Conservation (phyloP, 202 grass and related monocot species). For the Bolboschoenoplectus hybrid region DNA sequence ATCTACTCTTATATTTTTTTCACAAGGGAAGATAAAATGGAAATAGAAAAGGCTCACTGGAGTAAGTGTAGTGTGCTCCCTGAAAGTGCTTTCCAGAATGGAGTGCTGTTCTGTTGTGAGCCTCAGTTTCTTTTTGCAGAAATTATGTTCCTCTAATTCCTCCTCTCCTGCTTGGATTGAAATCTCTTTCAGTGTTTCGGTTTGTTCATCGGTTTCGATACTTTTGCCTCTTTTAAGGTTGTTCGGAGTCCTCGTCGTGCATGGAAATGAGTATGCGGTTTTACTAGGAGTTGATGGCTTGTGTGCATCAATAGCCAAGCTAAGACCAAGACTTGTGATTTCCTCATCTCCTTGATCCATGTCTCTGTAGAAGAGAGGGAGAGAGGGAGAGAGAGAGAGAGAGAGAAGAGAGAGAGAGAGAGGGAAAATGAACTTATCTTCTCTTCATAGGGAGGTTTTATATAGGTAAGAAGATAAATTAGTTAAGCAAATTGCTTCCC, state of each 20-base stretch:
- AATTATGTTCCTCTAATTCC: slow-evolving; percentile 23
- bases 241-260: background rate
- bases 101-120: slow-evolving; percentile 31
- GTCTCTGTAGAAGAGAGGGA: background rate
- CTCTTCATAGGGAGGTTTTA: slow-evolving; percentile 12
- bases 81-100: slow-evolving; percentile 27
- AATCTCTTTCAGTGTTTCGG: slow-evolving; percentile 8
- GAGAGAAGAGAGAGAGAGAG: background rate
- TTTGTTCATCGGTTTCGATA: slow-evolving; percentile 26
- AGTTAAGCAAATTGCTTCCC: slow-evolving; percentile 12
- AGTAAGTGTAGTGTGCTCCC: slow-evolving; percentile 31
- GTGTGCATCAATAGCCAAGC: slow-evolving; percentile 27
- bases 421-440: background rate
- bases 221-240: slow-evolving; percentile 16
- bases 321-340: slow-evolving; percentile 33
- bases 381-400: background rate
- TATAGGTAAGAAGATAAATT: background rate
- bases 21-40: background rate
- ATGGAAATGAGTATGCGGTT: background rate
- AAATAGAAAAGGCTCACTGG: slow-evolving; percentile 29
- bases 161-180: slow-evolving; percentile 15
- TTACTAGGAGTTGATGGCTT: background rate
- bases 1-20: background rate
- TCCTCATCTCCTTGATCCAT: slow-evolving; percentile 37
- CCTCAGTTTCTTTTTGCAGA: slow-evolving; percentile 36